Evolutionary conservation across 352 stramenopile genomes (phyloP), one percentile per base, ranked within the genome.

Genomic region (Phytopythium kandeliae): DNA sequence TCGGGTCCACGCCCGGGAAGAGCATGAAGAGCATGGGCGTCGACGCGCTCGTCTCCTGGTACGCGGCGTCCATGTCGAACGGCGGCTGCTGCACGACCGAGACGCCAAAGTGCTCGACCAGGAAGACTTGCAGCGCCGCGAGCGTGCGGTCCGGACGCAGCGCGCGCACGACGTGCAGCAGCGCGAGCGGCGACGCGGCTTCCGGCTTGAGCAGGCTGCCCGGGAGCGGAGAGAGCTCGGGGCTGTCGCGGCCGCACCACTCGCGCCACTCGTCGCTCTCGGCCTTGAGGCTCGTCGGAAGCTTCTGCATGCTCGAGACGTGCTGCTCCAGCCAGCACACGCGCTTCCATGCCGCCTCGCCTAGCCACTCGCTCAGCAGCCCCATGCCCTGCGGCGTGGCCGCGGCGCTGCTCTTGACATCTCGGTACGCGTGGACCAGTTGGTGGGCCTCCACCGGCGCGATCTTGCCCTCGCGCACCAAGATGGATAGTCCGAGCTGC

Each of bases 231-330:
- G 76, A 74, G 17, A 67, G 58, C 69, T 99, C 96, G 0, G 92
- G 92, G 21, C 90, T 89, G 44, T 97, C 91, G 10, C 82, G 60
- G 34, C 98, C 88, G 61, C 92, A 98, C 92, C 92, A 99, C 49
- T 89, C 74, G 43, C 78, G 75, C 96, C 96, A 99, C 47, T 98
- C 96, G 46, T 99, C 96, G 11, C 82, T 86, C 53, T 98, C 96
- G 3, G 77, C 86, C 35, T 97, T 93, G 85, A 99, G 98, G 33
- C 79, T 85, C 37, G 97, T 93, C 4, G 90, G 92, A 25, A 99
- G 74, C 46, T 93, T 96, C 51, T 96, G 73, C 44, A 98, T 94
- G 26, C 70, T 74, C 19, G 84, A 62, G 40, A 97, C 76, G 24
- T 54, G 69, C 40, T 88, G 78, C 59, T 98, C 91, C 6, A 98